A percentile compares a stretch with the other conserved stretches of the same genome.
Evolutionary conservation across 2,329 filamentous ascomycete species (phyloP).

Genomic region (Tricladium varicosporioides): DNA sequence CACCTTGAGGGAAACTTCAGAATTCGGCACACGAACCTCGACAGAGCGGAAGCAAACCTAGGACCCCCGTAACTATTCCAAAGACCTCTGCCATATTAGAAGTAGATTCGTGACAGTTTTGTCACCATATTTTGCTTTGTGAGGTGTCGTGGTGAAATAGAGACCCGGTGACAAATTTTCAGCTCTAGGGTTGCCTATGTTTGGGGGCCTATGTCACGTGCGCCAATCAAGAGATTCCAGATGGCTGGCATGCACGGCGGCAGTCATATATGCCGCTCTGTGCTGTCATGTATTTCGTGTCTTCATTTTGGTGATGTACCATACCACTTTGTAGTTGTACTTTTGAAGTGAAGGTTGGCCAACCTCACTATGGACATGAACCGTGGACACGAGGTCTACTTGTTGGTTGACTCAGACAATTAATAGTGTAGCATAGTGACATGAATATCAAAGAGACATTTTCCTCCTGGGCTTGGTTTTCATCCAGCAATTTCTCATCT

Average conservation of each 20-base stretch:
- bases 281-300: too few relatives aligned
- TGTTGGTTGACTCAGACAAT: too few relatives aligned
- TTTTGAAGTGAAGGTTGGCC: too few relatives aligned
- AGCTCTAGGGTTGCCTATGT: not conserved
- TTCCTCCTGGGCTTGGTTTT: too few relatives aligned
- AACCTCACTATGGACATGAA: too few relatives aligned
- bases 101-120: not conserved
- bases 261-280: not conserved
- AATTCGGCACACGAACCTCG: conserved; percentile 13
- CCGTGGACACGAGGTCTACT: too few relatives aligned
- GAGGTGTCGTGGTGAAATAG: not conserved
- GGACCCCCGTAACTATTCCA: conserved; percentile 25
- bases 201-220: conserved; percentile 1
- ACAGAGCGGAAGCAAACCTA: conserved; percentile 26
- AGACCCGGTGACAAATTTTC: not conserved
- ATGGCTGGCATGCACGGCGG: not conserved
- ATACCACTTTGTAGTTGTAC: too few relatives aligned
- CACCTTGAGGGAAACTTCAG: too few relatives aligned
- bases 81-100: conserved; percentile 20
- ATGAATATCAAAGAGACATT: too few relatives aligned
- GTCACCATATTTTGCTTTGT: not conserved
- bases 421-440: too few relatives aligned
- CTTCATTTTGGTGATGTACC: too few relatives aligned
- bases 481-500: too few relatives aligned
- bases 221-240: not conserved